Conservation (phyloP, 2,329 filamentous ascomycete species). For the Blumeriella jaapii region DNA sequence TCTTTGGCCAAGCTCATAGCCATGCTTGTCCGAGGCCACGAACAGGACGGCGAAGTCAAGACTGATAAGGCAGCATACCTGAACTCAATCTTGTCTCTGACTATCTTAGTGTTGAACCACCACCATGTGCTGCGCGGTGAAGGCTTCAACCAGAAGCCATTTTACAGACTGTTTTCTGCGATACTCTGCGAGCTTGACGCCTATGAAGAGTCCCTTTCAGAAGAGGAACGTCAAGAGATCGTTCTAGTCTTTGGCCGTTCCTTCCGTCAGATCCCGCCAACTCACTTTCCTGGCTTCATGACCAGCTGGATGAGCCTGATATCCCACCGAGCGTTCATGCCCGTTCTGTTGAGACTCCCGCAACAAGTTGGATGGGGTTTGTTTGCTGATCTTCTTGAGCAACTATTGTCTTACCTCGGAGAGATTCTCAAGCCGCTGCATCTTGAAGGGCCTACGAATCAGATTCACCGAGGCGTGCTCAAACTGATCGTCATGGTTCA, state of each 20-base stretch:
- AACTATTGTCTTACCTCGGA: constrained; percentile 61
- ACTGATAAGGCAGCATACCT: constrained; percentile 59
- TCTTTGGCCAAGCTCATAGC: constrained; percentile 72
- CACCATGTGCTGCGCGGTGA: constrained; percentile 75
- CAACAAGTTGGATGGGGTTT: constrained; percentile 63
- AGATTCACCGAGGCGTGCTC: constrained; percentile 73
- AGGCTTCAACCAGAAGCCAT: constrained; percentile 75
- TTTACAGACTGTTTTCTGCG: constrained; percentile 80
- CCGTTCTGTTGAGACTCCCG: constrained; percentile 58
- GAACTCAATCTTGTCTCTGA: constrained; percentile 65
- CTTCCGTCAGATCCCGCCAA: constrained; percentile 64
- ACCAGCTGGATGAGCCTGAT: constrained; percentile 78
- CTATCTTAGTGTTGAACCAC: constrained; percentile 71
- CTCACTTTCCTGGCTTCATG: constrained; percentile 67
- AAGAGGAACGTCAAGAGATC: constrained; percentile 56
- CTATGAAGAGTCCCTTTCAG: constrained; percentile 44
- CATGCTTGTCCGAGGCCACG: constrained; percentile 60
- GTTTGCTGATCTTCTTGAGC: constrained; percentile 63
- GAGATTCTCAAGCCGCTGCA: constrained; percentile 67
- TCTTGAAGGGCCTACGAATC: constrained; percentile 59
- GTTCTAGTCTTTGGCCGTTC: constrained; percentile 60
- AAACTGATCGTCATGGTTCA: constrained; percentile 78
- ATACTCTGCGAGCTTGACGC: constrained; percentile 64
- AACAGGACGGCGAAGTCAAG: constrained; percentile 45
- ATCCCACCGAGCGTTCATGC: constrained; percentile 76